phyloP scores from a whole-genome alignment of 805 yeast species.

The Candida nemodendra region DNA sequence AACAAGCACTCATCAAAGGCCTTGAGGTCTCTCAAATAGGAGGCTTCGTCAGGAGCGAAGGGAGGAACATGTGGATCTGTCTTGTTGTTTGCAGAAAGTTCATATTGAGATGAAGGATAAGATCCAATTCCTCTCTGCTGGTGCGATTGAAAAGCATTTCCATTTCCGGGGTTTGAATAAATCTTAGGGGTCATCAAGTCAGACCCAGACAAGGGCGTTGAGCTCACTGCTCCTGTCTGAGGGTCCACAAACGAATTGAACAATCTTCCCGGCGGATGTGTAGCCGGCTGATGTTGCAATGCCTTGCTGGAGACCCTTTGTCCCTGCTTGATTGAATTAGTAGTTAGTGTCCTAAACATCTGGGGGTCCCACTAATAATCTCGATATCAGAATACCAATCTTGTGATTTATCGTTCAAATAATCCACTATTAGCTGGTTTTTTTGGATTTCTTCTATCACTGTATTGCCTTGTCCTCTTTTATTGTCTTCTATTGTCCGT shows the following conservation, averaged over 20 bases:
- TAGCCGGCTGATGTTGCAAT: slow-evolving; percentile 28
- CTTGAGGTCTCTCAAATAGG: slow-evolving; percentile 43
- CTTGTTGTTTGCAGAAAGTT: slow-evolving; percentile 3
- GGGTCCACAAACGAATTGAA: slow-evolving; percentile 24
- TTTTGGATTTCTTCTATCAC: background rate
- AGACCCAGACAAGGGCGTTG: slow-evolving; percentile 1
- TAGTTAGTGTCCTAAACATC: slow-evolving; percentile 33
- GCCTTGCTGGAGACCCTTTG: slow-evolving; percentile 35
- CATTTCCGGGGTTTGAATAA: background rate
- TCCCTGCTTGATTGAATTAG: slow-evolving; percentile 31
- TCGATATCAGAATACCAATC: no score
- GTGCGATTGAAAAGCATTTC: background rate
- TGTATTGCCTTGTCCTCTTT: background rate
- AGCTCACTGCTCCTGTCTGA: slow-evolving; percentile 7
- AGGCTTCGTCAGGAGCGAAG: slow-evolving; percentile 34
- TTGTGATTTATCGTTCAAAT: no score
- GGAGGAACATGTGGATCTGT: slow-evolving; percentile 7
- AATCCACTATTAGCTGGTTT: no score
- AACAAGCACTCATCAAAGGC: slow-evolving; percentile 51
- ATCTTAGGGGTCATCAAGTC: slow-evolving; percentile 5
- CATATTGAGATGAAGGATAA: slow-evolving; percentile 10
- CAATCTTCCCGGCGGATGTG: slow-evolving; percentile 24
- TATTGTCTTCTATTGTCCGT: slow-evolving; percentile 1
- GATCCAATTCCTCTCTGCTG: slow-evolving; percentile 13
- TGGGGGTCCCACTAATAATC: no score